Conservation (phyloP, 78 protist genomes). For the Creolimax fragrantissima region DNA sequence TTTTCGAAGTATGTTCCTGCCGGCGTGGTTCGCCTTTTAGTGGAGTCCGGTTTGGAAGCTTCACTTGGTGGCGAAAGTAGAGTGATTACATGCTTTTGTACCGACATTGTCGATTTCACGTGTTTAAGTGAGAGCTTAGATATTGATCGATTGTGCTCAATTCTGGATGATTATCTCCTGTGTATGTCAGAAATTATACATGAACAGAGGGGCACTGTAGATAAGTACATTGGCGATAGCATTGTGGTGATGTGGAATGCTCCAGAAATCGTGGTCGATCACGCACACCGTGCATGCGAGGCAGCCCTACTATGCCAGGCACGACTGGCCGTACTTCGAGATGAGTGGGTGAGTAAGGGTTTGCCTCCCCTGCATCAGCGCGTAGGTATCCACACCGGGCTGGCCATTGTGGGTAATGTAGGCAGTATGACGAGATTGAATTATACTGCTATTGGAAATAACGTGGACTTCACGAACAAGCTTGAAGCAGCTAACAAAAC, state of each 20-base stretch:
- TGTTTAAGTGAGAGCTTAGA: constrained; percentile 8
- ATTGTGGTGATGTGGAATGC: constrained; percentile 33
- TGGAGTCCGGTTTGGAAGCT: neutral
- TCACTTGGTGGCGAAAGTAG: neutral
- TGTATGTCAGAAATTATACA: neutral
- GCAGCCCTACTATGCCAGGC: constrained; percentile 23
- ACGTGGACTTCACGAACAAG: neutral
- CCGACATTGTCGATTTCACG: constrained; percentile 20
- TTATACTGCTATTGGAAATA: constrained; percentile 30
- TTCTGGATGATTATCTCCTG: constrained; percentile 19
- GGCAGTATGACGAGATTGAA: constrained; percentile 4
- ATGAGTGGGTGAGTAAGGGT: neutral
- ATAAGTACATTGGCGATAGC: constrained; percentile 27
- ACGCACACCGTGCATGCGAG: neutral
- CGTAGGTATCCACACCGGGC: constrained; percentile 21
- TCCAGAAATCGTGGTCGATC: neutral
- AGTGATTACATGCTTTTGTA: neutral
- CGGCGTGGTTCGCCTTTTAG: constrained; percentile 3
- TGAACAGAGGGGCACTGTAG: constrained; percentile 5
- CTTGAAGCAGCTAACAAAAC: constrained; percentile 15
- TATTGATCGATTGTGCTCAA: neutral
- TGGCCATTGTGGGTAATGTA: neutral
- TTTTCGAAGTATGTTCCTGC: constrained; percentile 14
- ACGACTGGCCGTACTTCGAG: neutral
- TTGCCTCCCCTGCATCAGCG: neutral